Evolutionary conservation across 1,284 basidiomycete genomes (phyloP).

Genomic region (Macrocystidia cucumis): DNA sequence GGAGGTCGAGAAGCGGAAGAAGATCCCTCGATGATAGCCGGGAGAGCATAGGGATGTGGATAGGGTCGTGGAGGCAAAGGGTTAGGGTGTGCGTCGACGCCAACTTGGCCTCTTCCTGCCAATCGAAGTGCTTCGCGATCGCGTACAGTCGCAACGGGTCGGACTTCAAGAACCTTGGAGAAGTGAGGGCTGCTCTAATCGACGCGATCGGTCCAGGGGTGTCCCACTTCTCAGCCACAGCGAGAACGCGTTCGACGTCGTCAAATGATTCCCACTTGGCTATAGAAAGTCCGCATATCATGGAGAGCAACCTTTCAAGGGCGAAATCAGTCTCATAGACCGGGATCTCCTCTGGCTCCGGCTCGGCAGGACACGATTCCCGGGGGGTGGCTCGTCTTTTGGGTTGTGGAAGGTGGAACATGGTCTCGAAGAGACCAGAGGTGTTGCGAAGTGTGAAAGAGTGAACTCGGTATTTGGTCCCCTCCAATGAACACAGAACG

Average conservation of each 20-base stretch:
- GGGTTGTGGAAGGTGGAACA: conserved; percentile 36
- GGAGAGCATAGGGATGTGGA: conserved; percentile 20
- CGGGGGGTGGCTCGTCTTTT: conserved; percentile 5
- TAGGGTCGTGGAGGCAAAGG: conserved; percentile 24
- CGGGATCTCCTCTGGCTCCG: conserved; percentile 19
- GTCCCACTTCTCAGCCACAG: conserved; percentile 38
- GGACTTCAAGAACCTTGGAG: conserved; percentile 20
- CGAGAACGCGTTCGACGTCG: conserved; percentile 25
- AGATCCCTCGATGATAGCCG: conserved; percentile 27
- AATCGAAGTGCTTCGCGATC: conserved; percentile 34
- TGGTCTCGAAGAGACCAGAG: conserved; percentile 33
- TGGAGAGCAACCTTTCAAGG: conserved; percentile 25
- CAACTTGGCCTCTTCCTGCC: conserved; percentile 28
- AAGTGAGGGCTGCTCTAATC: conserved; percentile 27
- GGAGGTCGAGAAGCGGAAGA: conserved; percentile 28
- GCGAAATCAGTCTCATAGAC: conserved; percentile 27
- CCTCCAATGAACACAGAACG: conserved; percentile 29
- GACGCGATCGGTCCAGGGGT: conserved; percentile 27
- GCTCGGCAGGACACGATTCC: no score
- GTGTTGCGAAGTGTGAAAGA: conserved; percentile 29
- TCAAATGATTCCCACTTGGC: conserved; percentile 23
- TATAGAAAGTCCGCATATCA: conserved; percentile 25
- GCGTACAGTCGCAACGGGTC: conserved; percentile 32
- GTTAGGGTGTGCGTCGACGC: conserved; percentile 30
- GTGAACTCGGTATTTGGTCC: conserved; percentile 29